Evolutionary conservation across 2,329 filamentous ascomycete genomes (phyloP).

Genomic region (Diplodia scrobiculata): DNA sequence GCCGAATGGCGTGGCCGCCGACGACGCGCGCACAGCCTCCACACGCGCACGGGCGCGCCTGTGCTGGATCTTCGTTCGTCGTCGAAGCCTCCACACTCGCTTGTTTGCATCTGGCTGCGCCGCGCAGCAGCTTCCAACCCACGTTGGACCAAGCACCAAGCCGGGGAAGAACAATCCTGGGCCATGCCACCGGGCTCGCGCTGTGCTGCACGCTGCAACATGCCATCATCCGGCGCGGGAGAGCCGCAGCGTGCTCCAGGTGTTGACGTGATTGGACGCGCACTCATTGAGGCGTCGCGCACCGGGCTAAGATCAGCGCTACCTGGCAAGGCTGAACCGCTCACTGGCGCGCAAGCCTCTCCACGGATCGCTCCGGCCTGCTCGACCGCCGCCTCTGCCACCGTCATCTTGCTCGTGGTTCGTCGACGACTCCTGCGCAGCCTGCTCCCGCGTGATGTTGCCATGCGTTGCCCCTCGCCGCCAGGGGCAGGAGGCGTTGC

Average conservation of each 20-base stretch:
- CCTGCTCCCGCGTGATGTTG: background rate
- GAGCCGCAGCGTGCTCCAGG: background rate
- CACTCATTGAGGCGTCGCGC: constrained; percentile 5
- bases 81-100: background rate
- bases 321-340: constrained; percentile 21
- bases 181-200: too few relatives aligned
- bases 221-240: background rate
- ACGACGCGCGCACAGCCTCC: constrained; percentile 20
- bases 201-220: background rate
- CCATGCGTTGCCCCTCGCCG: background rate
- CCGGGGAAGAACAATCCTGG: too few relatives aligned
- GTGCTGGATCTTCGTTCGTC: background rate
- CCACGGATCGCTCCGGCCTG: background rate
- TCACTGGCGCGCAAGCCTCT: background rate
- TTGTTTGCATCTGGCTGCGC: background rate
- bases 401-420: constrained; percentile 2
- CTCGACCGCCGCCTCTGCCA: background rate
- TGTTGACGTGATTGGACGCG: constrained; percentile 17
- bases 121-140: background rate
- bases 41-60: background rate
- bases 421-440: background rate
- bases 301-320: constrained; percentile 4
- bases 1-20: constrained; percentile 8
- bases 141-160: too few relatives aligned
- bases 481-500: background rate